Evolutionary conservation across 2,329 filamentous ascomycete species (phyloP).

Genomic region (Aschersonia sp.): DNA sequence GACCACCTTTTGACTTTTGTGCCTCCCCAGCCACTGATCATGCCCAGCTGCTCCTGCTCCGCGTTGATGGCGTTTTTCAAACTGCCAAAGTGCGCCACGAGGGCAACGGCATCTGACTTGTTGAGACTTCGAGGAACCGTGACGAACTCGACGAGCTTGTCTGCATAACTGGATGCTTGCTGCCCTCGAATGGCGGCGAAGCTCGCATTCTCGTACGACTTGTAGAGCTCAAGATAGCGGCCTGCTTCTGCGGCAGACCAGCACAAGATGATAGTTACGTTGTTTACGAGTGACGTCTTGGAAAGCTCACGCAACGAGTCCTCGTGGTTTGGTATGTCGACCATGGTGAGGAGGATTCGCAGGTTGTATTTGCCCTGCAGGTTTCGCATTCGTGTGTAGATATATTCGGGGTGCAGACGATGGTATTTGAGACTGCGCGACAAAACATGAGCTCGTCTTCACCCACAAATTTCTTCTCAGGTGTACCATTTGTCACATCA

Average conservation of each 20-base stretch:
- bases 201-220: slow-evolving; percentile 75
- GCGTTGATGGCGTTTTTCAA: slow-evolving; percentile 79
- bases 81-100: slow-evolving; percentile 87
- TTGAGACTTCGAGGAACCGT: slow-evolving; percentile 83
- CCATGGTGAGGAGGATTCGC: slow-evolving; percentile 75
- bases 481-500: too few relatives aligned
- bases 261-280: slow-evolving; percentile 80
- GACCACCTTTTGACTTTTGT: slow-evolving; percentile 87
- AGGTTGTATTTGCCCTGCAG: slow-evolving; percentile 77
- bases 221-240: slow-evolving; percentile 88
- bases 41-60: slow-evolving; percentile 65
- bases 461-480: neutral
- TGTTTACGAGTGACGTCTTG: slow-evolving; percentile 85
- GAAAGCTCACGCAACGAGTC: slow-evolving; percentile 78
- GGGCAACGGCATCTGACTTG: slow-evolving; percentile 80
- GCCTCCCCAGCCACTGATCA: slow-evolving; percentile 88
- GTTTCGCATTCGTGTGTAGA: slow-evolving; percentile 80
- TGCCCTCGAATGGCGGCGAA: slow-evolving; percentile 74
- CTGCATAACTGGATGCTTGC: slow-evolving; percentile 70
- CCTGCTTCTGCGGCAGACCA: slow-evolving; percentile 92
- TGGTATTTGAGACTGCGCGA: slow-evolving; percentile 71
- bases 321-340: slow-evolving; percentile 91
- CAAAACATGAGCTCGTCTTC: neutral
- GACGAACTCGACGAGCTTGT: slow-evolving; percentile 82
- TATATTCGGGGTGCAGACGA: slow-evolving; percentile 91